Evolutionary conservation across 2,329 filamentous ascomycete species (phyloP).

Genomic region (Penicillium palitans): DNA sequence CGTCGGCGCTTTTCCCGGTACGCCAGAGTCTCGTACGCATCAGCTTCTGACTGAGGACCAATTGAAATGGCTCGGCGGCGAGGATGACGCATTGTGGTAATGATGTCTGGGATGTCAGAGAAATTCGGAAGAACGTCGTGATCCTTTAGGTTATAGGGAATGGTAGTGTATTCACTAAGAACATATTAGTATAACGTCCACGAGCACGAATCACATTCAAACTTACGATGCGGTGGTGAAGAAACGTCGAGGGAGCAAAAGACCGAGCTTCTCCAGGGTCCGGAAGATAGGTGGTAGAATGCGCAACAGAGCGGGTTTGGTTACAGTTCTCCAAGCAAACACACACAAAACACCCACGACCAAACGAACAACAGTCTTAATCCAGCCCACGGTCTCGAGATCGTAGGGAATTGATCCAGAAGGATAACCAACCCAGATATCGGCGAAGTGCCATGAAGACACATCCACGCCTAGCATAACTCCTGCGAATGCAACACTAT

Average conservation of each 20-base stretch:
- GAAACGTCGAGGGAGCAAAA: conserved; percentile 82
- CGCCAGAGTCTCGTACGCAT: conserved; percentile 92
- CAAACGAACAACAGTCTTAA: conserved; percentile 65
- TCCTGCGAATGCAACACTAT: conserved; percentile 89
- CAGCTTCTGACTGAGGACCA: conserved; percentile 91
- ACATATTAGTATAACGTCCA: conserved; percentile 3
- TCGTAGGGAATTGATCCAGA: conserved; percentile 65
- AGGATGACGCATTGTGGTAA: conserved; percentile 79
- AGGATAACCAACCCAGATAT: conserved; percentile 54
- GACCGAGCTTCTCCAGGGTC: conserved; percentile 73
- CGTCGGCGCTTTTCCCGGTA: conserved; percentile 73
- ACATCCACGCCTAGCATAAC: conserved; percentile 82
- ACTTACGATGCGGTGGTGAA: conserved; percentile 79
- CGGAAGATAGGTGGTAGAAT: conserved; percentile 83
- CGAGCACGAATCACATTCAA: conserved; percentile 9
- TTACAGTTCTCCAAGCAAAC: conserved; percentile 84
- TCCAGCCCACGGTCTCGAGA: conserved; percentile 65
- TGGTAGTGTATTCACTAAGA: conserved; percentile 73
- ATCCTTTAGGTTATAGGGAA: conserved; percentile 70
- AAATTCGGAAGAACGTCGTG: conserved; percentile 89
- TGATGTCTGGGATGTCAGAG: conserved; percentile 79
- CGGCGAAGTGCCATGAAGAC: conserved; percentile 79
- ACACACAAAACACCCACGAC: conserved; percentile 78
- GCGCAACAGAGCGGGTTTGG: conserved; percentile 79
- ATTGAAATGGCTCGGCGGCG: conserved; percentile 79